Percentiles rank a stretch among this genome's conserved stretches.
These are phyloP conservation scores for Gomphus bonarii DNA, from an alignment of 1,284 basidiomycete species.

Conservation along the genomic window DNA sequence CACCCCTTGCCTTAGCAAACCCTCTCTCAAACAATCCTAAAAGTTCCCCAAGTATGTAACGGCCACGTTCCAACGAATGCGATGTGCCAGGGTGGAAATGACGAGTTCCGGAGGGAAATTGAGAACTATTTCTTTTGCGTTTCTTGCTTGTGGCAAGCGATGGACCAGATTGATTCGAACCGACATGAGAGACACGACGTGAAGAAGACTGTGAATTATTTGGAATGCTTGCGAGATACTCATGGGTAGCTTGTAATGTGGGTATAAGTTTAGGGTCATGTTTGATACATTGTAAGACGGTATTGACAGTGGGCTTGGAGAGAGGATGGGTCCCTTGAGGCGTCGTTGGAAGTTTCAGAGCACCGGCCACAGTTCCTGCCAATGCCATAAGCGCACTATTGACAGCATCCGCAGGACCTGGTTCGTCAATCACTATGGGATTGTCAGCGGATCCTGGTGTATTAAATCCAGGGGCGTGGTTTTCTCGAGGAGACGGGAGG, in stretches of 20 bases:
- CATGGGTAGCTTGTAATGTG: slow-evolving; percentile 8
- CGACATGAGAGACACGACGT: neutral
- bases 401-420: slow-evolving; percentile 5
- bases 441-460: neutral
- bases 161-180: slow-evolving; percentile 17
- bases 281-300: slow-evolving; percentile 8
- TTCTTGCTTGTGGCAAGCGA: slow-evolving; percentile 44
- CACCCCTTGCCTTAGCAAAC: neutral
- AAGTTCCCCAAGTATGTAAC: slow-evolving; percentile 50
- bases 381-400: slow-evolving; percentile 6
- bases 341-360: neutral
- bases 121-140: slow-evolving; percentile 25
- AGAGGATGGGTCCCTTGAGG: neutral
- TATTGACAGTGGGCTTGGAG: slow-evolving; percentile 6
- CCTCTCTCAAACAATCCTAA: slow-evolving; percentile 28
- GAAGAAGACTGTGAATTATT: neutral
- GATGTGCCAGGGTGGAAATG: too few species aligned
- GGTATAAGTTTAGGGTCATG: slow-evolving; percentile 10
- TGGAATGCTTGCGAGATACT: slow-evolving; percentile 8
- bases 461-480: neutral
- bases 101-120: slow-evolving; percentile 62
- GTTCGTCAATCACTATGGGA: slow-evolving; percentile 5
- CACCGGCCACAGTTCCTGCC: slow-evolving; percentile 6
- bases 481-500: neutral
- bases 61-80: too few species aligned